Evolutionary conservation across 345 rosid genomes (phyloP).

Genomic region (Kernera saxatilis): DNA sequence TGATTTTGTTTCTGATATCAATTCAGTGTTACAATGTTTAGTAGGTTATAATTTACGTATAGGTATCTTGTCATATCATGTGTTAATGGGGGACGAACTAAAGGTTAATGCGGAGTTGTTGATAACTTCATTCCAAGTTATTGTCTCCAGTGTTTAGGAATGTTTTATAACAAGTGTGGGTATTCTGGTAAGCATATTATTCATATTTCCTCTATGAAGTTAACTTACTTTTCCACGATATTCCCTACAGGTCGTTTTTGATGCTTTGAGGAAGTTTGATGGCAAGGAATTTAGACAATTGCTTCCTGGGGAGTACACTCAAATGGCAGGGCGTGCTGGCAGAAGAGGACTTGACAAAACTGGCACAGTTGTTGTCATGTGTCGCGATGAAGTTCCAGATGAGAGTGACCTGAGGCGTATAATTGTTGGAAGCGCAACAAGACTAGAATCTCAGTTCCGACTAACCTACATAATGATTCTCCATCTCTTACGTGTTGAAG

Average conservation of each 20-base stretch:
- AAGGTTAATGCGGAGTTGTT: neutral
- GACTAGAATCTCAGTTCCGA: slow-evolving; percentile 88
- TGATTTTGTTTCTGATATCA: neutral
- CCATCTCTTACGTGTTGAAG: slow-evolving; percentile 98
- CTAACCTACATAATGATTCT: slow-evolving; percentile 93
- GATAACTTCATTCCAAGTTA: neutral
- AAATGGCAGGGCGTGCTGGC: slow-evolving; percentile 99
- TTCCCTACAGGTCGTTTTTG: slow-evolving; percentile 76
- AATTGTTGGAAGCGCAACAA: slow-evolving; percentile 82
- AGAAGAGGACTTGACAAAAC: slow-evolving; percentile 95
- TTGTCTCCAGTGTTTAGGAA: neutral
- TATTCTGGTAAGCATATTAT: neutral
- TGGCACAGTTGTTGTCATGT: slow-evolving; percentile 91
- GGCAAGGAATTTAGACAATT: slow-evolving; percentile 83
- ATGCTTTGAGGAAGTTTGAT: slow-evolving; percentile 84
- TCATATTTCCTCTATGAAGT: neutral
- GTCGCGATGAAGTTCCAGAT: slow-evolving; percentile 91
- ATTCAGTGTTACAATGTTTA: slow-evolving; percentile 1
- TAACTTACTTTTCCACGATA: slow-evolving; percentile 18
- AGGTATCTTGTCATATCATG: neutral
- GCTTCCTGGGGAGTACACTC: slow-evolving; percentile 98
- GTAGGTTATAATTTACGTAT: slow-evolving; percentile 5
- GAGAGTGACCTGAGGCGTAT: slow-evolving; percentile 55
- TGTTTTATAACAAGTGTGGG: neutral
- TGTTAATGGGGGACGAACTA: neutral